Evolutionary conservation across 192 early-diverging fungal species (phyloP), one percentile per base, ranked within the genome.

Genomic region (Mortierella alpina): DNA sequence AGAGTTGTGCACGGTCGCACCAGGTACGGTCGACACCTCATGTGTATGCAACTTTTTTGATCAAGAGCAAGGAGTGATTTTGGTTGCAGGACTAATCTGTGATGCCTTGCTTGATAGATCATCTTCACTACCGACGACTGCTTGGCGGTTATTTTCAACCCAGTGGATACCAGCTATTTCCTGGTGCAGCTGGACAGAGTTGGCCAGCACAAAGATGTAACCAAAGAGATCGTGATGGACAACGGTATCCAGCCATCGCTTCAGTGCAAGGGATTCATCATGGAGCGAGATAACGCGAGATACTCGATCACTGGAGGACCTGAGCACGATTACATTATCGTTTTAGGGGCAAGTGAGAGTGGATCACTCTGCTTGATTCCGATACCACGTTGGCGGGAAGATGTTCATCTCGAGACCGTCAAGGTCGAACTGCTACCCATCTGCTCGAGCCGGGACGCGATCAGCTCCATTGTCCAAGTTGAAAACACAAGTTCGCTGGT

Each of bases 61-160:
- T 5, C 11, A 20, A 48, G 9, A 0, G 2, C 11, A 40, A n/a
- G 7, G 53, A 12, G 11, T 55, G 7, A 17, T 11, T 9, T 22
- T 6, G 15, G 7, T 20, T 23, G 53, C 17, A 15, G n/a, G 49
- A 14, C 15, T 49, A 49, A 31, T 13, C 22, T 9, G 4, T 54
- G 8, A 17, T 45, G 12, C 2, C 7, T 57, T 53, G 18, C 22
- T 2, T 8, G 17, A 0, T 65, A 73, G 71, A 13, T 73, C 39
- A n/a, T 65, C 13, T 73, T 64, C 59, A 63, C 71, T 18, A 62
- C 71, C 2, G 59, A 73, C 45, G 71, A 73, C 23, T 58, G 54
- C 7, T 73, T 73, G 22, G 71, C 71, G 39, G 39, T 73, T 22
- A 49, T 73, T 6, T 45, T 73, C 46, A 59, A 55, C 22, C 31